These are phyloP conservation scores for Aspergillus glaucus DNA, from an alignment of 2,329 filamentous ascomycete genomes.

Conservation along the genomic window DNA sequence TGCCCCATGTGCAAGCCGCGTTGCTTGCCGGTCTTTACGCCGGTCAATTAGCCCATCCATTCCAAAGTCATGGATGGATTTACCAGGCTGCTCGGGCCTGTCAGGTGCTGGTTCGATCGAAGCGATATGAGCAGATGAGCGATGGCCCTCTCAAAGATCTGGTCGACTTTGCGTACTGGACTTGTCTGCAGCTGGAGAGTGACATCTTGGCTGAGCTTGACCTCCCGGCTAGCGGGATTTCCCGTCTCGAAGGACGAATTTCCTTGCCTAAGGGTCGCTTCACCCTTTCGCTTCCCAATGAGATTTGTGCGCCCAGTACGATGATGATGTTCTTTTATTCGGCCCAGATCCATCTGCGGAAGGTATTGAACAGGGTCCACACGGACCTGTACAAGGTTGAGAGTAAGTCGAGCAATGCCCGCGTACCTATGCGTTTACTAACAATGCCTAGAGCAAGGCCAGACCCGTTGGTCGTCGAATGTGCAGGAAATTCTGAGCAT, in stretches of 20 bases:
- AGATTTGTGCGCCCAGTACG: conserved; percentile 27
- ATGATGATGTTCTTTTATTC: conserved; percentile 53
- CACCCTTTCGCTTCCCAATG: conserved; percentile 26
- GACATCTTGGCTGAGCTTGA: conserved; percentile 86
- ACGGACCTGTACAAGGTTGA: conserved; percentile 47
- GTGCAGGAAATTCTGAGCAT: conserved; percentile 39
- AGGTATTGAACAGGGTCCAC: conserved; percentile 51
- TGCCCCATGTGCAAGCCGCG: conserved; percentile 78
- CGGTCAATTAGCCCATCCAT: conserved; percentile 75
- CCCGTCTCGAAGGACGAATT: conserved; percentile 46
- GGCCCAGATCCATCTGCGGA: conserved; percentile 56
- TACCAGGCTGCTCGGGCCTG: conserved; percentile 54
- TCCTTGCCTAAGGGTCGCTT: conserved; percentile 32
- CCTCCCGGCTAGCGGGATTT: conserved; percentile 56
- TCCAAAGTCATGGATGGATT: conserved; percentile 76
- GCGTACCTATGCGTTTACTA: not conserved
- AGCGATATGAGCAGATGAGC: conserved; percentile 28
- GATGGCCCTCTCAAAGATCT: conserved; percentile 49
- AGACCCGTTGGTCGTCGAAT: conserved; percentile 30
- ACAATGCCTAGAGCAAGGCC: conserved; percentile 20
- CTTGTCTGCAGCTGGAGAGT: conserved; percentile 86
- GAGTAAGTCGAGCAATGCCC: conserved; percentile 13
- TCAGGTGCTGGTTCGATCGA: conserved; percentile 67
- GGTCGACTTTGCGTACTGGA: conserved; percentile 78
- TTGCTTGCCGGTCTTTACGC: conserved; percentile 83